Base-by-base conservation (phyloP, 192 early-diverging fungal species). In the Neocallimastix lanati region DNA sequence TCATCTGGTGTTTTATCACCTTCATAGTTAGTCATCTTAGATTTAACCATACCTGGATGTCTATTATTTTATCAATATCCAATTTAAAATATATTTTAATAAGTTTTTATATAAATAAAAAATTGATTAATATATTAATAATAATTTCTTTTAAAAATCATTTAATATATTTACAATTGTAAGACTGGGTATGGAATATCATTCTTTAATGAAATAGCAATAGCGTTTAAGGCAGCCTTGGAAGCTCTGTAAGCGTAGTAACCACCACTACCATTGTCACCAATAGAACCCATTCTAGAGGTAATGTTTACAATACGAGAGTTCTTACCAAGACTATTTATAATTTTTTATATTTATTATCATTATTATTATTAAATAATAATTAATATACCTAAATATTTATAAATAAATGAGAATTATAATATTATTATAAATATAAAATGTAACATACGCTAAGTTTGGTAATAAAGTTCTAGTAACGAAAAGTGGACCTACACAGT, bases 11-110 rank as follows among this genome's bases (percentile, higher is more conserved):
- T 76, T 16, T 83, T 40, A 13, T 77, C 28, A 18, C 82, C 84
- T 27, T 82, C 77, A 5, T 58, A 79, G 15, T 37, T 28, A 11
- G 50, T 67, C 84, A 85, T 85, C 37, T 81, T 82, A 28, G 84
- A 83, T 18, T 67, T 28, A 28, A 85, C 82, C 16, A 76, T 83
- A 21, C 84, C 84, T 25, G 84, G 84, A 28, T 84, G 82, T 29
- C 81, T 35, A 0, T n/a, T n/a, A n/a, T n/a, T n/a, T n/a, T n/a
- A n/a, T n/a, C n/a, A n/a, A n/a, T n/a, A n/a, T n/a, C n/a, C n/a
- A n/a, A n/a, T n/a, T n/a, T n/a, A n/a, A n/a, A n/a, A n/a, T n/a
- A n/a, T n/a, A n/a, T n/a, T n/a, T n/a, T n/a, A n/a, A n/a, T n/a
- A n/a, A n/a, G n/a, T n/a, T n/a, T n/a, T n/a, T n/a, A n/a, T 29